Conservation (phyloP, 2,329 filamentous ascomycete genomes). For the Sporothrix schenckii region DNA sequence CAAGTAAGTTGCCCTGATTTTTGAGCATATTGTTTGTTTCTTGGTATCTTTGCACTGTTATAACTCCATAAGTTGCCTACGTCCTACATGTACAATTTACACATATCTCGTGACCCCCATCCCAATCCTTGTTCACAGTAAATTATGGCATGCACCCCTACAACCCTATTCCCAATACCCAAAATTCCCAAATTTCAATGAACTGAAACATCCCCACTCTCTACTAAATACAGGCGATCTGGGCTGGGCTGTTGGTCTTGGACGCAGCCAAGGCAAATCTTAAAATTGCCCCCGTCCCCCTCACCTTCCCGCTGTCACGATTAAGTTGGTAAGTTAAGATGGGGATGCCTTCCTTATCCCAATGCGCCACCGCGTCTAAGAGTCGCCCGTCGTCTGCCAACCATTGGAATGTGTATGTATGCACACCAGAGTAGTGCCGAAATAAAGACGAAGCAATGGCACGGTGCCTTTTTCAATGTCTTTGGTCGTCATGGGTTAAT, state of each 20-base stretch:
- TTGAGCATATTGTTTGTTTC: background rate
- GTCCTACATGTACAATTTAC: too few species aligned
- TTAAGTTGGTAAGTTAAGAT: background rate
- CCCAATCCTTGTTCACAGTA: constrained; percentile 9
- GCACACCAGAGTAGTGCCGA: constrained; percentile 26
- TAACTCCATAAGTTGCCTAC: too few species aligned
- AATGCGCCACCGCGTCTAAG: too few species aligned
- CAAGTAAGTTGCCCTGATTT: background rate
- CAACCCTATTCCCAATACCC: background rate
- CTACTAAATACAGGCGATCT: constrained; percentile 11
- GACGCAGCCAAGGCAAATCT: constrained; percentile 1
- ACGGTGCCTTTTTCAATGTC: constrained; percentile 1
- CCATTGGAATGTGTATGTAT: background rate
- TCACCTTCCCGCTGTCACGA: background rate
- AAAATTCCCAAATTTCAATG: constrained; percentile 19
- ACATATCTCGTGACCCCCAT: background rate
- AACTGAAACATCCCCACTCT: constrained; percentile 22
- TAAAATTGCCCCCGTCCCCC: constrained; percentile 2
- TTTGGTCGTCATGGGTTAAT: background rate
- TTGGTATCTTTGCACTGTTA: too few species aligned
- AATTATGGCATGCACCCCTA: constrained; percentile 13
- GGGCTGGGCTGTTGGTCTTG: background rate
- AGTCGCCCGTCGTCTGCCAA: background rate
- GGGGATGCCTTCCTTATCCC: background rate
- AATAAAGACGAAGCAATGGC: constrained; percentile 30